Evolutionary conservation across 495 filamentous ascomycete genomes (phyloP), one percentile per base, ranked within the genome.

Genomic region (Hypoxylon perforatum): DNA sequence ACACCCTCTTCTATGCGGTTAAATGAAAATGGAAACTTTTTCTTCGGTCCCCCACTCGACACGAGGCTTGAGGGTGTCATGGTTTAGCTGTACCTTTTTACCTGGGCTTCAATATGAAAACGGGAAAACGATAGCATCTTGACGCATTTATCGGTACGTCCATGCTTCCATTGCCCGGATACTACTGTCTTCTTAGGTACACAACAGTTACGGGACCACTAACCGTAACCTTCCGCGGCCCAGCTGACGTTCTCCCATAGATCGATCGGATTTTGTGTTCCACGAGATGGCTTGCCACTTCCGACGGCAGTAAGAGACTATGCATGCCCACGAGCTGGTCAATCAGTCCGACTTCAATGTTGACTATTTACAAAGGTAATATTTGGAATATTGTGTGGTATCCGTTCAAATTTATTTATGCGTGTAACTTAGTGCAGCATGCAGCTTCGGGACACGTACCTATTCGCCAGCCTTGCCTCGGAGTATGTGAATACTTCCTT

Each of bases 1-100:
- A 52, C 17, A 68, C 54, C 49, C 44, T 38, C 51, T 25, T 19
- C 22, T 22, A 50, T 68, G 59, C 28, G 48, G 18, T 59, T 51
- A 38, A 46, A 55, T 53, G 44, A 59, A 59, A 63, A 46, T 49
- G 42, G 59, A 45, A 68, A 51, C 19, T 41, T 1, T 9, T 1
- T 9, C 30, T 33, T 5, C 41, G 6, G 30, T 12, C 57, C 48
- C 23, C 53, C 57, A 49, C 42, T 47, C 14, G 30, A 59, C 42
- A 35, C 58, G 58, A 59, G 47, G 53, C 48, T 35, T 23, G 9
- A 23, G 39, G 12, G 22, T 6, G 18, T 25, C 22, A 22, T 28
- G 39, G 30, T 49, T 58, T 28, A 17, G 42, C 45, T 36, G 50
- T 35, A 39, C 11, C 15, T 57, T 50, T 10, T 28, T 45, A 67